phyloP scores from a whole-genome alignment of 495 filamentous ascomycete species.

The Penicillium longicatenatum region DNA sequence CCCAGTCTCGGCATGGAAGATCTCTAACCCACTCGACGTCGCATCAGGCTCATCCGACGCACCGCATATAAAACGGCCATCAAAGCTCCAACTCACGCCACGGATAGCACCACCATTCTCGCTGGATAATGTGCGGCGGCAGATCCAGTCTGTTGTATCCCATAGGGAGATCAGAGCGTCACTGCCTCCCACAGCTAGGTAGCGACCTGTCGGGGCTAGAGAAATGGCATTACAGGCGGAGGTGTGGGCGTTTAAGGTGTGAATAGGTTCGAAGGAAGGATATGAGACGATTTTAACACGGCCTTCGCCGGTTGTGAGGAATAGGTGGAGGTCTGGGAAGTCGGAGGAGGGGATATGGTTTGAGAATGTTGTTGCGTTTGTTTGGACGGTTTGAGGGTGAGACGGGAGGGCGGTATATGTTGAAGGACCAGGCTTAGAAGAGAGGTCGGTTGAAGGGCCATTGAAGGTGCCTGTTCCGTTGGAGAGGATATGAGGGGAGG shows the following conservation, averaged over 20 bases:
- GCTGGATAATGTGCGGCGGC: slow-evolving; percentile 73
- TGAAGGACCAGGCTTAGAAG: slow-evolving; percentile 22
- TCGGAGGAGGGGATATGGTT: slow-evolving; percentile 51
- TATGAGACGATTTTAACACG: slow-evolving; percentile 77
- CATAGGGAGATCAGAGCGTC: slow-evolving; percentile 89
- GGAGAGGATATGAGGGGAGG: slow-evolving; percentile 35
- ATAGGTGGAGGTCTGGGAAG: slow-evolving; percentile 54
- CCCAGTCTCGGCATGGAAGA: slow-evolving; percentile 85
- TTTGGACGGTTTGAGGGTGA: slow-evolving; percentile 72
- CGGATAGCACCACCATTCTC: slow-evolving; percentile 74
- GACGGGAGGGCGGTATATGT: slow-evolving; percentile 54
- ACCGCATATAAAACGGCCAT: slow-evolving; percentile 83
- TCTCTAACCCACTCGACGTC: slow-evolving; percentile 58
- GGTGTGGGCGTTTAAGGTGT: slow-evolving; percentile 80
- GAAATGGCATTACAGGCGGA: slow-evolving; percentile 71
- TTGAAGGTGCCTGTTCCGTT: slow-evolving; percentile 12
- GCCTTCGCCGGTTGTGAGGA: slow-evolving; percentile 82
- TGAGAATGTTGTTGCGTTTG: slow-evolving; percentile 82
- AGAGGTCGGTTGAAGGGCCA: slow-evolving; percentile 10
- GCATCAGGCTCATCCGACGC: slow-evolving; percentile 73
- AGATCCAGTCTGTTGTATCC: slow-evolving; percentile 93
- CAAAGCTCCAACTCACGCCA: slow-evolving; percentile 87
- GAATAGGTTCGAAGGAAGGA: slow-evolving; percentile 49
- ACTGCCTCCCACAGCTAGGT: slow-evolving; percentile 84
- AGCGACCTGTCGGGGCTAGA: slow-evolving; percentile 73